These are phyloP conservation scores for Sphagnum contortum DNA, from an alignment of 225 moss, liverwort and hornwort species.

Conservation along the genomic window DNA sequence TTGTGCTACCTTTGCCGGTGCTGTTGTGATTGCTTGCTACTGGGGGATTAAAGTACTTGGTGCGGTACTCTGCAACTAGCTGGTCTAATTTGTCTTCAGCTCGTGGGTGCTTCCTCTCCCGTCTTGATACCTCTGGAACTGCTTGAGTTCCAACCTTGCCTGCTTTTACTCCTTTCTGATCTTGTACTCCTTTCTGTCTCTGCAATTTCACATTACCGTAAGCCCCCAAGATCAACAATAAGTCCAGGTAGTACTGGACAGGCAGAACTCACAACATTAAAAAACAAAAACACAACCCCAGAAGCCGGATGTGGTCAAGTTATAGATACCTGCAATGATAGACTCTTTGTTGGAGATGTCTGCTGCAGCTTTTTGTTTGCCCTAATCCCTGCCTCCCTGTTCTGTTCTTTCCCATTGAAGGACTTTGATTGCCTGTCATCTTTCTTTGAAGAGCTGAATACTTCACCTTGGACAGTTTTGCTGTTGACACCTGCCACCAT, in stretches of 20 bases:
- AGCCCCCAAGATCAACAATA: too few relatives aligned
- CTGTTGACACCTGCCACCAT: too few relatives aligned
- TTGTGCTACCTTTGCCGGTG: conserved; percentile 16
- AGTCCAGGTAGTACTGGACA: too few relatives aligned
- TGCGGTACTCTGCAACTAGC: conserved; percentile 69
- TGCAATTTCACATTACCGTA: conserved; percentile 5
- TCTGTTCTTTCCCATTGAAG: background rate
- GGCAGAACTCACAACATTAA: too few relatives aligned
- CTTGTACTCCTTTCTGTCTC: conserved; percentile 10
- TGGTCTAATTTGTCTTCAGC: conserved; percentile 61
- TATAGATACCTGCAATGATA: conserved; percentile 13
- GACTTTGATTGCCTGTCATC: conserved; percentile 1
- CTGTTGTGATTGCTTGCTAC: conserved; percentile 15
- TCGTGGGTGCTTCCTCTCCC: conserved; percentile 34
- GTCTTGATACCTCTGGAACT: conserved; percentile 14
- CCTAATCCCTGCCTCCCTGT: conserved; percentile 1
- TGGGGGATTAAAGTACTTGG: conserved; percentile 53
- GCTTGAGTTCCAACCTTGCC: background rate
- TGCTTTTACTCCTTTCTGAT: conserved; percentile 6
- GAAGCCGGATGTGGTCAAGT: too few relatives aligned
- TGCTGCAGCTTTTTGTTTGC: conserved; percentile 12
- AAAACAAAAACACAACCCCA: too few relatives aligned
- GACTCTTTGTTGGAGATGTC: background rate
- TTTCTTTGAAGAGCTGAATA: background rate
- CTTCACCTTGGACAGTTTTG: background rate